A percentile compares a stretch with the other conserved stretches of the same genome.
Evolutionary conservation across 495 filamentous ascomycete species (phyloP).

Genomic region (Daldinia loculata): DNA sequence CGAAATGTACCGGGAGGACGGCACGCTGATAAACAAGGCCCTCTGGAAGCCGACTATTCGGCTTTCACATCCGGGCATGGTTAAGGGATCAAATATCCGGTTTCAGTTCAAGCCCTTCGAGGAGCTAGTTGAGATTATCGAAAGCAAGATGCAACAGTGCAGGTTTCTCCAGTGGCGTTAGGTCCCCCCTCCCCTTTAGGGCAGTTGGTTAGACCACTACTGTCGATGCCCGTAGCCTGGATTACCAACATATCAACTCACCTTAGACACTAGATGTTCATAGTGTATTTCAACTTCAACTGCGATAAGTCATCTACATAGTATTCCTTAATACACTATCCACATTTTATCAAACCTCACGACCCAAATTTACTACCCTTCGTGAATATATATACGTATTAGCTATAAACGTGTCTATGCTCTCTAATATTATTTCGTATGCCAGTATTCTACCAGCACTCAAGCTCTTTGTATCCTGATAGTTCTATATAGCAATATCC

Average conservation of each 20-base stretch:
- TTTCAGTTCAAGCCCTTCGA: background rate
- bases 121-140: background rate
- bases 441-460: background rate
- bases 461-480: conserved; percentile 2
- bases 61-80: background rate
- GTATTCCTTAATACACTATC: background rate
- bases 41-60: background rate
- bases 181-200: background rate
- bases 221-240: no score
- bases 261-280: background rate
- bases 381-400: conserved; percentile 1
- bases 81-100: background rate
- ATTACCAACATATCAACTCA: no score
- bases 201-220: no score
- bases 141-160: background rate
- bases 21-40: background rate
- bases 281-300: background rate
- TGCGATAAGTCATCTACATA: background rate
- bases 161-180: background rate
- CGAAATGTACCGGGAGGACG: background rate
- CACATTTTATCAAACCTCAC: background rate
- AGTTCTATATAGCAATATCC: background rate
- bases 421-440: conserved; percentile 1
- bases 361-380: background rate
- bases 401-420: background rate